Percentiles rank a stretch among this genome's conserved stretches.
These are phyloP conservation scores for Paxillus involutus DNA, from an alignment of 768 basidiomycete genomes.

Conservation along the genomic window DNA sequence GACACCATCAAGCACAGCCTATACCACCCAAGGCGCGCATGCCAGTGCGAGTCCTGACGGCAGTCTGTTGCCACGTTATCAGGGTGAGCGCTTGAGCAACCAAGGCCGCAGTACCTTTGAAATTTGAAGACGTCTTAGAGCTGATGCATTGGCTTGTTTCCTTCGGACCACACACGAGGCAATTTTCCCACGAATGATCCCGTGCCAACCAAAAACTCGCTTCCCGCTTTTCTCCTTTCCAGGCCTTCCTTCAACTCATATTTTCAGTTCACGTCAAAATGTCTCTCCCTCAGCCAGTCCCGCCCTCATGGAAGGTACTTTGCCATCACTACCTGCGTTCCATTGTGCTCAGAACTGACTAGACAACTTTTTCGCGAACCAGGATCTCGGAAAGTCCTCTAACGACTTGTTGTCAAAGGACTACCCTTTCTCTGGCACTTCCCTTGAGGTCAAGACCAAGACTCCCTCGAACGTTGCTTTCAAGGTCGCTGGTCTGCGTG, in stretches of 20 bases:
- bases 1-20: too few species aligned
- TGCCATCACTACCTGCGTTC: background rate
- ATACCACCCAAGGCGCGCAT: too few species aligned
- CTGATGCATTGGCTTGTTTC: too few species aligned
- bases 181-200: constrained; percentile 32
- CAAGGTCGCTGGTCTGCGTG: constrained; percentile 85
- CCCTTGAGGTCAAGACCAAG: constrained; percentile 86
- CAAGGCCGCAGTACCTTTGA: too few species aligned
- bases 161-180: too few species aligned
- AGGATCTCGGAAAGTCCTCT: constrained; percentile 98
- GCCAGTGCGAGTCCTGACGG: too few species aligned
- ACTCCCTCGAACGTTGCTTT: constrained; percentile 89
- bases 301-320: constrained; percentile 92
- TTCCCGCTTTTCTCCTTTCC: constrained; percentile 2
- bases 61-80: too few species aligned
- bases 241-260: constrained; percentile 15
- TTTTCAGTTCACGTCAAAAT: constrained; percentile 44
- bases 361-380: constrained; percentile 5
- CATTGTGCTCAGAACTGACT: background rate
- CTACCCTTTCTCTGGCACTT: constrained; percentile 74
- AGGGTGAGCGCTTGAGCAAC: too few species aligned
- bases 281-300: constrained; percentile 94
- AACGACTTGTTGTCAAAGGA: constrained; percentile 93
- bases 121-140: too few species aligned
- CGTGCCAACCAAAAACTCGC: constrained; percentile 12